These are phyloP conservation scores for Tolypocladium ovalisporum DNA, from an alignment of 2,329 filamentous ascomycete species.

Conservation along the genomic window DNA sequence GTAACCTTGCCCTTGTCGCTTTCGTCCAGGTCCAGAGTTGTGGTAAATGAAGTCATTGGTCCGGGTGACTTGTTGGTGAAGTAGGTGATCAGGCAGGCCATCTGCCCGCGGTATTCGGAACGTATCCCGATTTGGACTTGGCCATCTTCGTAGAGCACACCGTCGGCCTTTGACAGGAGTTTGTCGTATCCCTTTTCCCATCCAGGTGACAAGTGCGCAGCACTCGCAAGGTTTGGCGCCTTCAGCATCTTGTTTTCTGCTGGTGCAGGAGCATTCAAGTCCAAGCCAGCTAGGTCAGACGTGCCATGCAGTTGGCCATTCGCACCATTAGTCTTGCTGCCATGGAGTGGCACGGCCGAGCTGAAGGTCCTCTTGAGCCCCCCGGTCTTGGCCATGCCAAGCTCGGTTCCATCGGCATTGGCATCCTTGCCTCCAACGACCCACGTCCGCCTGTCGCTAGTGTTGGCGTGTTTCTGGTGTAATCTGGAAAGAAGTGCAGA, in stretches of 20 bases:
- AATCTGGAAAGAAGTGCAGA: conserved; percentile 85
- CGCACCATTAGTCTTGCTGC: conserved; percentile 33
- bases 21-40: conserved; percentile 74
- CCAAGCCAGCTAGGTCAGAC: conserved; percentile 69
- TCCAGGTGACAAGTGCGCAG: conserved; percentile 83
- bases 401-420: conserved; percentile 69
- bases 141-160: conserved; percentile 86
- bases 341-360: conserved; percentile 37
- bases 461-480: conserved; percentile 87
- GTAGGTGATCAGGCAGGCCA: conserved; percentile 91
- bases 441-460: conserved; percentile 94
- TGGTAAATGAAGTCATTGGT: conserved; percentile 82
- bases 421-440: conserved; percentile 95
- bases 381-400: conserved; percentile 68
- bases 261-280: conserved; percentile 54
- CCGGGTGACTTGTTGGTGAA: conserved; percentile 90
- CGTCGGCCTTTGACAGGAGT: conserved; percentile 69
- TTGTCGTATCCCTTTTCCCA: conserved; percentile 88
- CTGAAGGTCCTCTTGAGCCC: conserved; percentile 83
- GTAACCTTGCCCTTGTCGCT: conserved; percentile 56
- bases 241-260: conserved; percentile 48
- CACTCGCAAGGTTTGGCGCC: conserved; percentile 78
- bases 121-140: conserved; percentile 88
- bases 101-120: conserved; percentile 89
- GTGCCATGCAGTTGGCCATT: conserved; percentile 39